Base-by-base conservation (phyloP, 2,329 filamentous ascomycete species). In the Didymella exigua region DNA sequence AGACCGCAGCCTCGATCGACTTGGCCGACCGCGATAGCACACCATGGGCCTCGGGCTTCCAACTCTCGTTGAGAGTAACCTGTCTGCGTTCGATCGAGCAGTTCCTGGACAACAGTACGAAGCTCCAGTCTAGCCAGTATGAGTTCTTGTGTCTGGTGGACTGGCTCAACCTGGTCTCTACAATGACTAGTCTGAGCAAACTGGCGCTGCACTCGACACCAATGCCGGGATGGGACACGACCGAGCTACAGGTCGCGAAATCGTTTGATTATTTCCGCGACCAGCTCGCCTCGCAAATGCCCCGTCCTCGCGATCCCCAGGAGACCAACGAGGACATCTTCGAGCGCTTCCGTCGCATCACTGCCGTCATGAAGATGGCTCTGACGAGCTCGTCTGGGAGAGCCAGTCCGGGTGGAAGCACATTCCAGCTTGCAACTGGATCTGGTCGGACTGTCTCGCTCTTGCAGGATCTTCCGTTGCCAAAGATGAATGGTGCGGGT, bases 201-300 rank as follows among this genome's bases (percentile, higher is more conserved):
- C 55, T 74, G 13, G 68, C 60, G 8, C 51, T 73, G 2, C 61
- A 73, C 30, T 61, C 68, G 1, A 53, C 69, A 5, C 63, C 67
- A 19, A 66, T 73, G 49, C 63, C 70, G 10, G 71, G 71, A 5
- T 73, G 71, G 70, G 70, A 73, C 26, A 62, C 70, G 4, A 45
- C 44, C 14, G 71, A 74, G 38, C 56, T 74, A 10, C 71, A 74
- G 44, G 62, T 73, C 7, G 47, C 63, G 6, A 66, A 64, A 34
- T 71, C 64, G 10, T 73, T 74, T 30, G 70, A 72, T 4, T 66
- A 71, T 45, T 73, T 68, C 27, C 69, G 70, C 18, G 67, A 72
- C 36, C 66, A 71, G 27, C 58, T 74, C 21, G 67, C 60, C 9
- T 64, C 67, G 16, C 63, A 69, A 21, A 70, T 73, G 65, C 71